Base-by-base conservation (phyloP, 2,329 filamentous ascomycete genomes). In the Colletotrichum abscissum region DNA sequence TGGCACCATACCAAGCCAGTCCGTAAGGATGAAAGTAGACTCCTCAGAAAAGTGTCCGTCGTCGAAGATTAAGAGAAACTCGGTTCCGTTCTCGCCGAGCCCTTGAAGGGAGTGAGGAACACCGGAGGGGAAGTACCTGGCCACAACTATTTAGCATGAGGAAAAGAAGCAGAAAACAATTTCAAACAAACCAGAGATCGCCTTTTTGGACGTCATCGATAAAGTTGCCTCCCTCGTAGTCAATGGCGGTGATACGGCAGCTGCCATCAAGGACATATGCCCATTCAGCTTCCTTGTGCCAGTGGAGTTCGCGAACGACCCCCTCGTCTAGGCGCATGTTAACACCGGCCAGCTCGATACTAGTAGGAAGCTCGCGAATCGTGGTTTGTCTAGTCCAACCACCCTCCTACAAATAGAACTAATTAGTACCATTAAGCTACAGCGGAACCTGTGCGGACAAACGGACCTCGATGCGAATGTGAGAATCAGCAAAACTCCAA, bases 221-320 rank as follows among this genome's bases (percentile, higher is more conserved):
- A 80, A 94, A 95, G 74, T 90, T 93, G 74, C 93, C 90, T 11
- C 93, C 93, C 74, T 95, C 92, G 54, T 92, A 90, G 81, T 95
- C 92, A 28, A 95, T 87, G 1, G 91, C 93, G 0, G 92, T 94
- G 66, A 95, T 89, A 64, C 93, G 90, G 24, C 93, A 92, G 69
- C 88, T 87, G 60, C 93, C 93, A 66, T 92, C 89, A 0, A 95
- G 88, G 3, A 95, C 91, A 75, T 93, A 94, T 0, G 92, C 92
- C 93, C 93, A 95, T 78, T 95, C 93, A 33, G 92, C 92, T 80
- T 94, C 92, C 77, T 93, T 94, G 84, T 95, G 93, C 93, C 93
- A 95, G 79, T 95, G 93, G 5, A 95, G 86, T 80, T 95, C 93
- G 30, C 93, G 91, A 76, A 94, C 94, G 38, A 92, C 93, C 35